Evolutionary conservation across 495 filamentous ascomycete species (phyloP), one percentile per base, ranked within the genome.

Genomic region (Penicillium diatomitis): DNA sequence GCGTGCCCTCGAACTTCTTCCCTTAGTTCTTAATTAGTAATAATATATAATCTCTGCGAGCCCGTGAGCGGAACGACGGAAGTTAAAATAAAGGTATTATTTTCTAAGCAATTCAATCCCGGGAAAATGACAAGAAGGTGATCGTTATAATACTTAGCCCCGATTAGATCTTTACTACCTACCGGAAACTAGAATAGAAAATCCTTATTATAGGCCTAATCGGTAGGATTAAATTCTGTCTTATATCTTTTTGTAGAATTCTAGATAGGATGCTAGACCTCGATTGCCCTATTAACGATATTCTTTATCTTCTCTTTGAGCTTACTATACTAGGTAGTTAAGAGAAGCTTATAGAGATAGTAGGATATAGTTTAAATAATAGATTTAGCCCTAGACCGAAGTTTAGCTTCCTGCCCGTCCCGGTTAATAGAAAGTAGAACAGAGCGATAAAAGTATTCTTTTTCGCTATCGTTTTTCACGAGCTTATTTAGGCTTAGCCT

Each of bases 381-480:
- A 40, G 38, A 20, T 10, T 40, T 20, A 4, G 12, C 38, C 38
- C 38, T 40, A 28, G 38, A 40, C 38, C 12, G 38, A 40, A 40
- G 38, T 40, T 40, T 3, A 40, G 38, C 32, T n/a, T 42, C 32
- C 8, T 49, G 47, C n/a, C 12, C 40, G 20, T 40, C 32, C 20
- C 46, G 12, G 36, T 56, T 32, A 29, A 66, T 50, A 32, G 58
- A 61, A 9, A 54, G 56, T 29, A 62, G 45, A 6, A 66, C 28
- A 3, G 56, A 49, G 31, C 56, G 56, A 45, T 39, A 61, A 41
- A 61, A 62, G 38, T 50, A 41, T 50, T 62, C 58, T 47, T 61
- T 61, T 46, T 66, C 48, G 30, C 11, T 46, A 44, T 66, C 42
- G 9, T 30, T 44, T 20, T 47, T 36, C 3, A 55, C 60, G 12